These are phyloP conservation scores for Botryosphaeria agaves DNA, from an alignment of 2,329 filamentous ascomycete species.

Conservation along the genomic window DNA sequence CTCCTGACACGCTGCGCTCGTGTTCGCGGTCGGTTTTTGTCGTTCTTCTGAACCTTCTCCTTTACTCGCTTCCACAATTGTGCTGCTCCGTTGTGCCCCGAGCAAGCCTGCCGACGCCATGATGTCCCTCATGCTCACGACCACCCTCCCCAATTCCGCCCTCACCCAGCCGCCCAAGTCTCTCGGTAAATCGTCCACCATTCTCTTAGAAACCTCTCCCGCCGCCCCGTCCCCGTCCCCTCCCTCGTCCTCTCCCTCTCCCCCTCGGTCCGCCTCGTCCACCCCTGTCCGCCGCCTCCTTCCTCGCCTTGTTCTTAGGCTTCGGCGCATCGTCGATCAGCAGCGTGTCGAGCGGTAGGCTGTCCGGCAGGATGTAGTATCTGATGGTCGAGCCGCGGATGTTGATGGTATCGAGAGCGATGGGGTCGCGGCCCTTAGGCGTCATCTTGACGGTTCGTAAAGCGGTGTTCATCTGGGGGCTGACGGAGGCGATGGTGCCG, in stretches of 20 bases:
- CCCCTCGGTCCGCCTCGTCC: constrained; percentile 34
- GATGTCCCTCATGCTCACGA: too few relatives aligned
- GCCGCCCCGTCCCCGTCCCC: constrained; percentile 26
- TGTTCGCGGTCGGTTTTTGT: too few relatives aligned
- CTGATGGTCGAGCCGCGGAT: constrained; percentile 90
- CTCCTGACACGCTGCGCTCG: too few relatives aligned
- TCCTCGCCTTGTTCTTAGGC: constrained; percentile 98
- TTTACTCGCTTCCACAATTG: too few relatives aligned
- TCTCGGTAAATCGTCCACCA: too few relatives aligned
- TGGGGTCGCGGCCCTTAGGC: constrained; percentile 66
- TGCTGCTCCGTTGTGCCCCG: too few relatives aligned
- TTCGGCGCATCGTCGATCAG: constrained; percentile 94
- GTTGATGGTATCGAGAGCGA: constrained; percentile 88
- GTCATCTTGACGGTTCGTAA: constrained; percentile 97
- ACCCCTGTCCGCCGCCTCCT: constrained; percentile 45
- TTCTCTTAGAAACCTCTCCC: constrained; percentile 15
- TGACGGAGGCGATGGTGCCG: constrained; percentile 91
- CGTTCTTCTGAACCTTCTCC: too few relatives aligned
- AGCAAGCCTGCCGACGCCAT: too few relatives aligned
- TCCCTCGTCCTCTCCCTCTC: constrained; percentile 21
- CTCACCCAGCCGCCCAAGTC: too few relatives aligned
- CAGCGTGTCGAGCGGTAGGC: constrained; percentile 82
- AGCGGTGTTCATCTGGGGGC: constrained; percentile 96
- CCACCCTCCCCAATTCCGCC: too few relatives aligned
- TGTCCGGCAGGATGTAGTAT: constrained; percentile 93